Evolutionary conservation across 495 filamentous ascomycete genomes (phyloP).

Genomic region (Annulohypoxylon moriforme): DNA sequence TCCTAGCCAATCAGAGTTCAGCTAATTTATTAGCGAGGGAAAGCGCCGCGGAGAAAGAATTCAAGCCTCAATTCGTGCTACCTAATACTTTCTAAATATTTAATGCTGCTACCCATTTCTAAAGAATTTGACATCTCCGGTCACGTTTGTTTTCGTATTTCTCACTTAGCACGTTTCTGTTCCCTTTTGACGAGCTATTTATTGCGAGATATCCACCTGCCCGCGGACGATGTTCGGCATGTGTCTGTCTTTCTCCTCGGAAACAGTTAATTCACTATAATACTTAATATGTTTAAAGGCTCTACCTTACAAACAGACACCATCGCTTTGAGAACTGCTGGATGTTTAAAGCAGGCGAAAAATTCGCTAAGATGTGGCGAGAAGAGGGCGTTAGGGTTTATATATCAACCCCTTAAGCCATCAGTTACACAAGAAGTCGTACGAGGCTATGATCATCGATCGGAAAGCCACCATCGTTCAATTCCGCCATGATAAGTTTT

Average conservation of each 20-base stretch:
- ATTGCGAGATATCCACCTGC: neutral
- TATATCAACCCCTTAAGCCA: neutral
- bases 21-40: neutral
- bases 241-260: too few relatives aligned
- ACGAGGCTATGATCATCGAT: neutral
- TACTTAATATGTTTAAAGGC: neutral
- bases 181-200: neutral
- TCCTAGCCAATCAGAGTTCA: constrained; percentile 17
- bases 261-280: neutral
- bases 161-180: neutral
- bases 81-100: neutral
- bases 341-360: neutral
- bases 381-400: neutral
- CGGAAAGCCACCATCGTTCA: neutral
- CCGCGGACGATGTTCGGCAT: constrained; percentile 13
- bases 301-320: neutral
- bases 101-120: constrained; percentile 10
- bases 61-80: constrained; percentile 1
- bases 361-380: neutral
- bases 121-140: constrained; percentile 34
- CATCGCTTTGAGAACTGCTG: neutral
- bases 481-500: neutral
- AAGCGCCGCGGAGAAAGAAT: constrained; percentile 38
- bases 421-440: neutral
- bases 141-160: neutral